A percentile compares a stretch with the other conserved stretches of the same genome.
Evolutionary conservation across 2,329 filamentous ascomycete genomes (phyloP).

Genomic region (Xylaria multiplex): DNA sequence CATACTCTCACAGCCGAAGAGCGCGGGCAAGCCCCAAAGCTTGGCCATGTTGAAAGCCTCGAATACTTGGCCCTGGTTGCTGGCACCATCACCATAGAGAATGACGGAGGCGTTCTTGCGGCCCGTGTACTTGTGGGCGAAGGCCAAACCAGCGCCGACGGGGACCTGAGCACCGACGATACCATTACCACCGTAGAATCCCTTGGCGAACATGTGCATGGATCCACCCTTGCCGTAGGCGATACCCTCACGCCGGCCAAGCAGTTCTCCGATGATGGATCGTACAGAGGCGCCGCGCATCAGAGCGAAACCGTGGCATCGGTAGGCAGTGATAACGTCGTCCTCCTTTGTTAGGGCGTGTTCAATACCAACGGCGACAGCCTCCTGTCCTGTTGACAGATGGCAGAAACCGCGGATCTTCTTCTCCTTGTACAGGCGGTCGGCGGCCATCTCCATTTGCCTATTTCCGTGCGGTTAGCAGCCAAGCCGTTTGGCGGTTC

Average conservation of each 20-base stretch:
- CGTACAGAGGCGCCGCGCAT: slow-evolving; percentile 94
- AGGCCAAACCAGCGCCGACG: slow-evolving; percentile 94
- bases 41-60: slow-evolving; percentile 99
- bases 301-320: slow-evolving; percentile 97
- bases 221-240: slow-evolving; percentile 98
- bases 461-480: slow-evolving; percentile 56
- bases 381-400: slow-evolving; percentile 96
- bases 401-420: slow-evolving; percentile 99
- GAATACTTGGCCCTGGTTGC: slow-evolving; percentile 99
- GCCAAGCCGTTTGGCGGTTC: slow-evolving; percentile 8
- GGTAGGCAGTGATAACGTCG: slow-evolving; percentile 97
- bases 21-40: slow-evolving; percentile 94
- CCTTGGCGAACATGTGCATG: slow-evolving; percentile 99
- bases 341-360: slow-evolving; percentile 91
- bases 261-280: slow-evolving; percentile 93
- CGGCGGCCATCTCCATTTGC: slow-evolving; percentile 99
- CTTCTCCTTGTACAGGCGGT: slow-evolving; percentile 99
- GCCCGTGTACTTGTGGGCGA: slow-evolving; percentile 93
- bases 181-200: slow-evolving; percentile 98
- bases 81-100: slow-evolving; percentile 96
- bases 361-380: slow-evolving; percentile 96
- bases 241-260: slow-evolving; percentile 95
- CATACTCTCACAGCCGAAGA: slow-evolving; percentile 98
- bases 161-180: slow-evolving; percentile 99
- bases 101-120: slow-evolving; percentile 88